phyloP scores from a whole-genome alignment of 78 protist genomes.

The Mastigamoeba balamuthi region DNA sequence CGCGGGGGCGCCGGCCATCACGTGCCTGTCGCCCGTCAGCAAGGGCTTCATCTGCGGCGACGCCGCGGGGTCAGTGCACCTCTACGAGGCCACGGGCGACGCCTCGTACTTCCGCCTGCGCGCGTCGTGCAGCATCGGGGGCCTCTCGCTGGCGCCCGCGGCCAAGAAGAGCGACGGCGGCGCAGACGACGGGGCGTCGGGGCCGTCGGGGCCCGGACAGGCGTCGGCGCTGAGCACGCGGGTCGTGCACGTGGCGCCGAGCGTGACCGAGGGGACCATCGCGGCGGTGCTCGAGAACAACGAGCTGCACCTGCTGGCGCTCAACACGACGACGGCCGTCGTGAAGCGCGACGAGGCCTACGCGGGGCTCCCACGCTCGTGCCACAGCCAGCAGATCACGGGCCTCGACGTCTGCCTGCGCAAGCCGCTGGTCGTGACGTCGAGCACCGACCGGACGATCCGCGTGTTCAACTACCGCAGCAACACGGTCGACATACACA shows the following conservation, averaged over 20 bases:
- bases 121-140: no score
- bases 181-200: no score
- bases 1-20: no score
- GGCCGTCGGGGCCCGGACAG: no score
- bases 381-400: background rate
- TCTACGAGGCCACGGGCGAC: constrained; percentile 35
- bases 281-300: background rate
- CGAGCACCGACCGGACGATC: constrained; percentile 11
- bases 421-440: constrained; percentile 49
- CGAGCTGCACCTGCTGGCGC: constrained; percentile 9
- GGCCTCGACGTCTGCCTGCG: constrained; percentile 45
- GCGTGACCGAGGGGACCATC: constrained; percentile 23
- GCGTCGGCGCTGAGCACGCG: no score
- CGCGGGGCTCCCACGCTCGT: background rate
- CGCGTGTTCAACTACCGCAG: constrained; percentile 33
- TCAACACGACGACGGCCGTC: no score
- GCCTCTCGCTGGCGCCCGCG: no score
- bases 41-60: constrained; percentile 35
- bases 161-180: no score
- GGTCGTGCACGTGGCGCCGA: background rate
- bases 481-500: constrained; percentile 4
- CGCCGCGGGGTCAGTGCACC: constrained; percentile 2
- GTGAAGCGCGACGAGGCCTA: no score
- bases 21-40: background rate
- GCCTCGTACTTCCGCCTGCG: no score